These are phyloP conservation scores for Gossypium ekmanianum DNA, from an alignment of 345 rosid species.

Conservation along the genomic window DNA sequence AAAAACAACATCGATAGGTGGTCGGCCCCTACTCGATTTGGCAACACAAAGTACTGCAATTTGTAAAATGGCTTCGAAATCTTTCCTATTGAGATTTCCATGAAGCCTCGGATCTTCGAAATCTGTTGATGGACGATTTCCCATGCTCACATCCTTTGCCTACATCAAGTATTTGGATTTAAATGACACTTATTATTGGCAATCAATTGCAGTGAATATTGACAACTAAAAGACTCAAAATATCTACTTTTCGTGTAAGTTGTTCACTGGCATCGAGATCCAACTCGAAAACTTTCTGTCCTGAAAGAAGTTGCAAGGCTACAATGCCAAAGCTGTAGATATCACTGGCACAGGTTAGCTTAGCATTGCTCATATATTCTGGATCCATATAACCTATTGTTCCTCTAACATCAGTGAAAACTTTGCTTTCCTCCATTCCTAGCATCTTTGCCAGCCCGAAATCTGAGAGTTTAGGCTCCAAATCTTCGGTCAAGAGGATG, in stretches of 20 bases:
- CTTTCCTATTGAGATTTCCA: constrained; percentile 34
- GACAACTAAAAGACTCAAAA: neutral
- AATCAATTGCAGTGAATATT: neutral
- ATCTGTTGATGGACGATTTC: constrained; percentile 42
- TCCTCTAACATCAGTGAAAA: constrained; percentile 73
- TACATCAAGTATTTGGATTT: constrained; percentile 10
- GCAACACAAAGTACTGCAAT: constrained; percentile 50
- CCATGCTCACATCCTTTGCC: constrained; percentile 49
- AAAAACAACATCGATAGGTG: constrained; percentile 39
- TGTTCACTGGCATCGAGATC: constrained; percentile 63
- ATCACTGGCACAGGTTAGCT: constrained; percentile 61
- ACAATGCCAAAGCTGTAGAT: constrained; percentile 69
- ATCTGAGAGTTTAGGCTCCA: constrained; percentile 62
- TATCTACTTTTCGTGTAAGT: constrained; percentile 55
- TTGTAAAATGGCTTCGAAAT: constrained; percentile 44
- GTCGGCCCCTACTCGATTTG: constrained; percentile 52
- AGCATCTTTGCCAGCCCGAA: constrained; percentile 65
- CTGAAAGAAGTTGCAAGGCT: constrained; percentile 55
- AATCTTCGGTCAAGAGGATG: constrained; percentile 54
- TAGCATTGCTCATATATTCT: constrained; percentile 66
- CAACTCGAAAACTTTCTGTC: constrained; percentile 55
- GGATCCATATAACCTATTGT: constrained; percentile 77
- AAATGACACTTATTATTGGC: too few relatives aligned
- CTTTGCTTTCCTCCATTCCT: constrained; percentile 70
- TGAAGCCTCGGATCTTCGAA: constrained; percentile 45